Base-by-base conservation (phyloP, 768 basidiomycete genomes). In the Calvatia gigantea region DNA sequence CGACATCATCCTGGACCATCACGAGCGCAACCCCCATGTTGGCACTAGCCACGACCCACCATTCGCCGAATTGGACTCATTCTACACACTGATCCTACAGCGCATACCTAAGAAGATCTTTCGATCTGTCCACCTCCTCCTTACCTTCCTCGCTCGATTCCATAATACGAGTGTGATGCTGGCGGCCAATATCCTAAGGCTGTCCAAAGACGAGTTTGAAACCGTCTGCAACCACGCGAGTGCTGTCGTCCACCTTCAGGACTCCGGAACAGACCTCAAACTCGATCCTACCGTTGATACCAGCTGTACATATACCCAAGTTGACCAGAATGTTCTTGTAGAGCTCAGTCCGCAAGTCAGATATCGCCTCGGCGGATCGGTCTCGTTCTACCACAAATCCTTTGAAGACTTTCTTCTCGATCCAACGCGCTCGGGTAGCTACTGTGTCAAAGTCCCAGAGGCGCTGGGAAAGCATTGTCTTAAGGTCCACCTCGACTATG, bases 51-150 rank as follows among this genome's bases (percentile, higher is more conserved):
- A n/a, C 8, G n/a, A 35, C 6, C 38, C 46, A 6, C 37, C 56
- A 9, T 58, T 61, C 31, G 38, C 45, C 5, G 50, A 44, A 23
- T 54, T 65, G 15, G 61, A 62, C 31, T 31, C 7, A 1, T 47
- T 65, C n/a, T 65, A 57, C n/a, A 56, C 56, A 7, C 27, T 54
- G 17, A 31, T 63, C 39, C 42, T 52, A 41, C 11, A 29, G 14
- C 48, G 21, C n/a, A 45, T 41, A n/a, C 37, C 41, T n/a, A 60
- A 61, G 68, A 54, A 67, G 63, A 56, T 9, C 67, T 66, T 12
- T 69, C 69, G 12, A 31, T 2, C 15, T 14, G 12, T 52, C 14
- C 27, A 42, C 3, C 37, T 35, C 17, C 23, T 42, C 17, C 12
- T 7, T 29, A 21, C 39, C 2, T 6, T 14, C 1, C 11, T 41